Evolutionary conservation across 2,329 filamentous ascomycete genomes (phyloP).

Genomic region (Calonectria crousiana): DNA sequence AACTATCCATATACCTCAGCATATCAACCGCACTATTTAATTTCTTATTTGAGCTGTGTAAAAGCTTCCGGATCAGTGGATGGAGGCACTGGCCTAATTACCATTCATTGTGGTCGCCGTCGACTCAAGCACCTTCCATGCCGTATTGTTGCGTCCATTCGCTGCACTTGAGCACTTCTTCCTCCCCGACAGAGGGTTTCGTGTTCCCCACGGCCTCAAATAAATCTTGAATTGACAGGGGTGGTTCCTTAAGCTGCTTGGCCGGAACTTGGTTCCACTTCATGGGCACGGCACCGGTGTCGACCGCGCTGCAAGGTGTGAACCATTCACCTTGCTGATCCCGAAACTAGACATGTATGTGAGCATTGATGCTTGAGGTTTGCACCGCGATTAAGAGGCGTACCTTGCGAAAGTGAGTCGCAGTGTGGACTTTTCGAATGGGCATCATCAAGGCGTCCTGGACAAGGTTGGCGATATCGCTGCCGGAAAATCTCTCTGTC

Average conservation of each 20-base stretch:
- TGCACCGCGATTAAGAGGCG: no score
- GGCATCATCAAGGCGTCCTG: constrained; percentile 28
- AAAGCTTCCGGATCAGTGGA: no score
- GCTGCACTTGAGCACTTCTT: constrained; percentile 20
- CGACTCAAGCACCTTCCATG: constrained; percentile 21
- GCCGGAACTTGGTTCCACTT: constrained; percentile 27
- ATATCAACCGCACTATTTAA: no score
- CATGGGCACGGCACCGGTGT: constrained; percentile 8
- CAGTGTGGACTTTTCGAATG: constrained; percentile 17
- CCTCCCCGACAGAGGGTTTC: constrained; percentile 18
- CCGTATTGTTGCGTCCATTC: constrained; percentile 25
- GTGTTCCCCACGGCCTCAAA: not conserved
- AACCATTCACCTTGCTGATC: constrained; percentile 26
- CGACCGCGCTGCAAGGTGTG: constrained; percentile 18
- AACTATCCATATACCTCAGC: no score
- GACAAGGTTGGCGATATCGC: constrained; percentile 22
- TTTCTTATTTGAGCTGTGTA: no score
- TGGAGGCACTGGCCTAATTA: not conserved
- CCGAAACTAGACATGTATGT: constrained; percentile 4
- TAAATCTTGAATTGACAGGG: constrained; percentile 13
- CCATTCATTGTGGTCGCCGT: not conserved
- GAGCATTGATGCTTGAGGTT: not conserved
- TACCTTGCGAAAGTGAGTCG: constrained; percentile 28
- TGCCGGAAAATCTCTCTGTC: constrained; percentile 20
- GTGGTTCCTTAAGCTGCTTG: constrained; percentile 21